Evolutionary conservation across 345 rosid genomes (phyloP), one percentile per base, ranked within the genome.

Genomic region (Acer yangbiense): DNA sequence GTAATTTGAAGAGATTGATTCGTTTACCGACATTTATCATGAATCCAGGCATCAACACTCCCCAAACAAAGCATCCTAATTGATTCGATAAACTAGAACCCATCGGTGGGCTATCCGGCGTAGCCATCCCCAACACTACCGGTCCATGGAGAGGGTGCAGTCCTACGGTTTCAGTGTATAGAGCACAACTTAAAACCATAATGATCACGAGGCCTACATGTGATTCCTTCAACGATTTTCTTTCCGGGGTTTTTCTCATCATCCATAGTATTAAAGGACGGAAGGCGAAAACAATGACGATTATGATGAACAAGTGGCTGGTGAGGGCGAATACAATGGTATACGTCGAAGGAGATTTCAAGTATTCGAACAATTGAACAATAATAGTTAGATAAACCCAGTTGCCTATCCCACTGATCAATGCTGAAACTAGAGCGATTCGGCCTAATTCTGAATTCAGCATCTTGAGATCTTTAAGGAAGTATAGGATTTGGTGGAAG

Each of bases 361-460:
- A 3, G 3, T 9, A 21, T 54, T 69, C 81, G 5, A 57, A 10
- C 16, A 65, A 0, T 10, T 54, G 25, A 44, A 14, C 23, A 6
- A n/a, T 0, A 11, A 82, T 0, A 61, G 77, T 68, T 54, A 71
- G 71, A 20, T 79, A 71, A 1, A 48, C 17, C 88, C 83, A 83
- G 23, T 82, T 69, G 73, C 76, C 21, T 65, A 83, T 39, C 23
- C 78, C 80, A 48, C 79, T 78, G 2, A 84, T 82, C 84, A 86
- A 69, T 25, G 87, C 79, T 23, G 89, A 86, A 48, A 89, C 78
- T 3, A 86, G 82, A 21, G 89, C 89, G 1, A 88, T 80, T 60
- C 87, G 85, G 65, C 87, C 87, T 13, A 86, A 73, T 82, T 88
- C 88, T 17, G 88, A 79, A 55, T 86, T 88, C 0, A 86, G 60